These are phyloP conservation scores for Gaeumannomyces sp. DNA, from an alignment of 2,329 filamentous ascomycete genomes.

Conservation along the genomic window DNA sequence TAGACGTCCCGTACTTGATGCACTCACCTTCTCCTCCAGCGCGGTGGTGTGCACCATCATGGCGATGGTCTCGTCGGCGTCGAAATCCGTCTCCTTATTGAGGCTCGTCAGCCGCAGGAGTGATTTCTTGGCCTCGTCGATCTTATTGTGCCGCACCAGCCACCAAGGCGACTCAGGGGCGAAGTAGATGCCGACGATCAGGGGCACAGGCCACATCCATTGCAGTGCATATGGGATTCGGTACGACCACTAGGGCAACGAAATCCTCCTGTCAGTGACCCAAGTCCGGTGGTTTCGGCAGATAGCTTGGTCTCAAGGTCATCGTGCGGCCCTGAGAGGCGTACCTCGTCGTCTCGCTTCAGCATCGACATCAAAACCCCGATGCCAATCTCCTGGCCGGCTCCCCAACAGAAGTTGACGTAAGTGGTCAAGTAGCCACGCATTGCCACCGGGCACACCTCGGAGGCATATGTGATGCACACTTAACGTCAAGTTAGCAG, in stretches of 20 bases:
- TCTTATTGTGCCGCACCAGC: slow-evolving; percentile 61
- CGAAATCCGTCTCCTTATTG: slow-evolving; percentile 62
- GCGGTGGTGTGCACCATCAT: slow-evolving; percentile 92
- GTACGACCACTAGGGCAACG: slow-evolving; percentile 43
- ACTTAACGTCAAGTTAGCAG: neutral
- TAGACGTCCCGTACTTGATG: slow-evolving; percentile 9
- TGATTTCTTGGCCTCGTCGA: slow-evolving; percentile 60
- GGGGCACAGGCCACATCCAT: slow-evolving; percentile 68
- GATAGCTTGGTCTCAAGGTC: slow-evolving; percentile 13
- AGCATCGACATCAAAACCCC: slow-evolving; percentile 68
- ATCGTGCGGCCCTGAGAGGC: slow-evolving; percentile 40
- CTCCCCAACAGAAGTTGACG: slow-evolving; percentile 71
- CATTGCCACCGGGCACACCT: slow-evolving; percentile 67
- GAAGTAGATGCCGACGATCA: slow-evolving; percentile 59
- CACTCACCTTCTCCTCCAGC: slow-evolving; percentile 56
- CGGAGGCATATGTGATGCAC: slow-evolving; percentile 58
- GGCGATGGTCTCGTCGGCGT: slow-evolving; percentile 76
- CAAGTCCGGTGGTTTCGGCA: neutral
- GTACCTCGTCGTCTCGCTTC: slow-evolving; percentile 57
- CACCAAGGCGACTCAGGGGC: slow-evolving; percentile 70
- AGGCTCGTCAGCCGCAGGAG: slow-evolving; percentile 59
- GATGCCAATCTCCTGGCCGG: slow-evolving; percentile 68
- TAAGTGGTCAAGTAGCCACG: slow-evolving; percentile 68
- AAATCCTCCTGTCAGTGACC: neutral
- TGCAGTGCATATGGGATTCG: slow-evolving; percentile 66